These are phyloP conservation scores for Flueggea neowawraea DNA, from an alignment of 441 rosid species.

Conservation along the genomic window DNA sequence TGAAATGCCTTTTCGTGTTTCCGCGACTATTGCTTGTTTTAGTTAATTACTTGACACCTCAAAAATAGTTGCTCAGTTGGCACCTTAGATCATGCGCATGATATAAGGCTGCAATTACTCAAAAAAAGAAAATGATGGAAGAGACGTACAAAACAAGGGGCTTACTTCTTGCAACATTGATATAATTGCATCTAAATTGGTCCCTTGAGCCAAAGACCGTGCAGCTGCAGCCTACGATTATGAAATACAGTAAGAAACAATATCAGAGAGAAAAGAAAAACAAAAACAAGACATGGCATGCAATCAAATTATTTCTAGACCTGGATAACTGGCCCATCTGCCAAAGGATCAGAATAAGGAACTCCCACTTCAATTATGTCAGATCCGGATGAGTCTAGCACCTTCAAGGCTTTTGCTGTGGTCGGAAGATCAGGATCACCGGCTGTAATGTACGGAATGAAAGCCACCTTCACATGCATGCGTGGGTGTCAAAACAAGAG, in stretches of 20 bases:
- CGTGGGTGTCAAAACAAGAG: conserved; percentile 10
- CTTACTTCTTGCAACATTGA: conserved; percentile 87
- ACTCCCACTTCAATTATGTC: conserved; percentile 98
- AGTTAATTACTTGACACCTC: too few species aligned
- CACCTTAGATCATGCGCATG: too few species aligned
- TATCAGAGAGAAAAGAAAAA: too few species aligned
- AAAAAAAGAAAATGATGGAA: not conserved
- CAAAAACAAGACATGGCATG: not conserved
- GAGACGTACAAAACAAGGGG: not conserved
- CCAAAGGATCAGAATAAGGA: conserved; percentile 93
- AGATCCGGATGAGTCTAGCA: conserved; percentile 81
- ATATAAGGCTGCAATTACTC: too few species aligned
- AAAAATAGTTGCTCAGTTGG: too few species aligned
- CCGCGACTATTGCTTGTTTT: too few species aligned
- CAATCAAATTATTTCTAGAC: conserved; percentile 20
- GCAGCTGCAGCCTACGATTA: conserved; percentile 85
- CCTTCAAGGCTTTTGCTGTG: conserved; percentile 85
- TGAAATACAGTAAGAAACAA: conserved; percentile 10
- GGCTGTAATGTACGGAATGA: conserved; percentile 92
- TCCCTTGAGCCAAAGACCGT: conserved; percentile 83
- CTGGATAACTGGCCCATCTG: conserved; percentile 99
- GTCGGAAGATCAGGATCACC: conserved; percentile 96
- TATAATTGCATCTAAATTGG: conserved; percentile 65
- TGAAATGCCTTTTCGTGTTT: too few species aligned
- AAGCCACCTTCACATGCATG: conserved; percentile 60